Evolutionary conservation across 2,329 filamentous ascomycete species (phyloP).

Genomic region (Nemania abortiva): DNA sequence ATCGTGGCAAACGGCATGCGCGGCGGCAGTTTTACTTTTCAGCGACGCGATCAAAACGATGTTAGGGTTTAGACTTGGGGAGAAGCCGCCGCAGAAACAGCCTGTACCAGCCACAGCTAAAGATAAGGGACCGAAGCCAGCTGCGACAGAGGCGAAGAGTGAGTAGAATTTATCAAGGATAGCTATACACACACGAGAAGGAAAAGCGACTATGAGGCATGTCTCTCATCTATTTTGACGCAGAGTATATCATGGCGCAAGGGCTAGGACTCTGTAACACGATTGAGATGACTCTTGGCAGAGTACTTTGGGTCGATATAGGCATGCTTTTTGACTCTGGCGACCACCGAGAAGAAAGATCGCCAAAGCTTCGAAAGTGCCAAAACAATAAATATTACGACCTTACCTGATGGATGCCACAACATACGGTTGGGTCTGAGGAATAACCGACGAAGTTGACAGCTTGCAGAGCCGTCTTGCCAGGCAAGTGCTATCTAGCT

Average conservation of each 20-base stretch:
- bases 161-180: conserved; percentile 66
- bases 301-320: conserved; percentile 81
- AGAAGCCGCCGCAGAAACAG: conserved; percentile 50
- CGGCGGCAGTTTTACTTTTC: conserved; percentile 77
- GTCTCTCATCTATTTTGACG: conserved; percentile 89
- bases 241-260: conserved; percentile 81
- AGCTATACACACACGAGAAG: conserved; percentile 1
- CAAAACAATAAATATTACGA: conserved; percentile 51
- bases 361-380: conserved; percentile 96
- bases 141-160: conserved; percentile 49
- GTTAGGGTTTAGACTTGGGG: conserved; percentile 61
- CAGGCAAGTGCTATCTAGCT: not conserved
- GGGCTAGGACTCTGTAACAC: conserved; percentile 88
- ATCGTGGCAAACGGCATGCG: conserved; percentile 90
- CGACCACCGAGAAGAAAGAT: conserved; percentile 74
- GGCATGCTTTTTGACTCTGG: conserved; percentile 88
- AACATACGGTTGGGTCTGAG: conserved; percentile 8
- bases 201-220: conserved; percentile 51
- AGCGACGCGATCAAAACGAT: conserved; percentile 74
- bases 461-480: conserved; percentile 5
- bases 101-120: conserved; percentile 52
- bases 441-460: not conserved
- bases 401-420: conserved; percentile 33
- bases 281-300: conserved; percentile 92
- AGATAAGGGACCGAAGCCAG: conserved; percentile 48